Conservation (phyloP, 73 alveolate genomes). For the Symbiodinium pilosum region DNA sequence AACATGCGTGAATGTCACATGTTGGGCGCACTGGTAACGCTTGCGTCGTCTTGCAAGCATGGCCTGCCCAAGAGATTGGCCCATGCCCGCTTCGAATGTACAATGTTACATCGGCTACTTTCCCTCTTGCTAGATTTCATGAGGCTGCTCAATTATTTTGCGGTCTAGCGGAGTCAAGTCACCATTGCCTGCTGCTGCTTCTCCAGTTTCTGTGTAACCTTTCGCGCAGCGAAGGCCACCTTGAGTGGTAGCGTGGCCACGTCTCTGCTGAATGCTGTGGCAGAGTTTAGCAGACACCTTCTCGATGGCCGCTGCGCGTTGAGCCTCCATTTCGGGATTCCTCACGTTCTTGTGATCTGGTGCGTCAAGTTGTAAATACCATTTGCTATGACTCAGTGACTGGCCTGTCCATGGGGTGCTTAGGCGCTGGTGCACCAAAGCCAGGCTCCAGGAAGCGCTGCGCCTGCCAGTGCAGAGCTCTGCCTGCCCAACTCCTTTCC, state of each 20-base stretch:
- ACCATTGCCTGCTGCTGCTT: slow-evolving; percentile 62
- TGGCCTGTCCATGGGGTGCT: slow-evolving; percentile 64
- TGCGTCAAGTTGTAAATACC: too few relatives aligned
- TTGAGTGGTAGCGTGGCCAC: background rate
- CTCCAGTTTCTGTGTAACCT: slow-evolving; percentile 39
- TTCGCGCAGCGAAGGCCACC: slow-evolving; percentile 61
- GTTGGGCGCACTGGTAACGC: slow-evolving; percentile 35
- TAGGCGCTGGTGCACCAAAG: slow-evolving; percentile 76
- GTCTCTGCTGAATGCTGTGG: background rate
- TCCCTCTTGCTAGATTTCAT: background rate
- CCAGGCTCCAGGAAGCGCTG: slow-evolving; percentile 56
- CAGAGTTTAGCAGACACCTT: background rate
- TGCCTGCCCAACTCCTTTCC: too few relatives aligned
- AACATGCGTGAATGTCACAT: background rate
- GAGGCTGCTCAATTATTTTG: too few relatives aligned
- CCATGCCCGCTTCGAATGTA: background rate
- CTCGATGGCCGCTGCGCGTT: slow-evolving; percentile 76
- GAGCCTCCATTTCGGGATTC: slow-evolving; percentile 81
- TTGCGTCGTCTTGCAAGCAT: slow-evolving; percentile 59
- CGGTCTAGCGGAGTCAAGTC: background rate
- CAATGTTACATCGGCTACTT: too few relatives aligned
- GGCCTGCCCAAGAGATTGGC: slow-evolving; percentile 23
- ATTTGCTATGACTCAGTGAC: too few relatives aligned
- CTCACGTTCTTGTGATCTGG: too few relatives aligned
- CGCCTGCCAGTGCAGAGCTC: background rate